These are phyloP conservation scores for Postia placenta DNA, from an alignment of 768 basidiomycete species.

Conservation along the genomic window DNA sequence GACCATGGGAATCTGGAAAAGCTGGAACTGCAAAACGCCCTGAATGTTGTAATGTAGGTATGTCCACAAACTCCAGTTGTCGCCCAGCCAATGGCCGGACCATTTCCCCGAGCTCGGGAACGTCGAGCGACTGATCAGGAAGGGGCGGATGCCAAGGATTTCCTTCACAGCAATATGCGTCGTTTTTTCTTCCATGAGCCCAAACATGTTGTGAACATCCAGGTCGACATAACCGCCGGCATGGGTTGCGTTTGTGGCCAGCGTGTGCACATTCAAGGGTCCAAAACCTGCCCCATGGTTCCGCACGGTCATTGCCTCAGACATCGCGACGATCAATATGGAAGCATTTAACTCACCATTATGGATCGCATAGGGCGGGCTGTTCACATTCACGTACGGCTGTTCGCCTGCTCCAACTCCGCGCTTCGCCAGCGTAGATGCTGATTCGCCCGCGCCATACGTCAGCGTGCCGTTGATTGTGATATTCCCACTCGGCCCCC, in stretches of 20 bases:
- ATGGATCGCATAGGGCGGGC: slow-evolving; percentile 65
- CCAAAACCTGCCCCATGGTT: slow-evolving; percentile 36
- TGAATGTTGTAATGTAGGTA: slow-evolving; percentile 68
- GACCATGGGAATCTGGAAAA: slow-evolving; percentile 81
- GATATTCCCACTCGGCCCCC: slow-evolving; percentile 69
- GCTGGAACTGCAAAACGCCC: slow-evolving; percentile 68
- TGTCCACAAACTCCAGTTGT: slow-evolving; percentile 72
- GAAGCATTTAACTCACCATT: slow-evolving; percentile 40
- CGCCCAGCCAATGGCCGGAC: slow-evolving; percentile 76
- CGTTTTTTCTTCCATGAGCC: slow-evolving; percentile 63
- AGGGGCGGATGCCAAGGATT: slow-evolving; percentile 57
- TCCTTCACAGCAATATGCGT: slow-evolving; percentile 53
- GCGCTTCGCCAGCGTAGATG: slow-evolving; percentile 28
- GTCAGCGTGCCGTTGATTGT: slow-evolving; percentile 63
- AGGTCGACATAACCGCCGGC: slow-evolving; percentile 54
- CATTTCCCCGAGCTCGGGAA: slow-evolving; percentile 64
- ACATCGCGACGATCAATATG: not conserved
- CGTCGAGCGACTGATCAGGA: slow-evolving; percentile 64
- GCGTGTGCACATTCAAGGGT: slow-evolving; percentile 43
- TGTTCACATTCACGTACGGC: slow-evolving; percentile 42
- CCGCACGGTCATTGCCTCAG: not conserved
- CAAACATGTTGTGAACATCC: slow-evolving; percentile 68
- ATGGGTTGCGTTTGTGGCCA: slow-evolving; percentile 72
- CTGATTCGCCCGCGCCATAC: slow-evolving; percentile 27
- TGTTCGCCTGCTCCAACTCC: slow-evolving; percentile 47